Evolutionary conservation across 2,329 filamentous ascomycete genomes (phyloP), one percentile per base, ranked within the genome.

Genomic region (Ceratocystis albifundus): DNA sequence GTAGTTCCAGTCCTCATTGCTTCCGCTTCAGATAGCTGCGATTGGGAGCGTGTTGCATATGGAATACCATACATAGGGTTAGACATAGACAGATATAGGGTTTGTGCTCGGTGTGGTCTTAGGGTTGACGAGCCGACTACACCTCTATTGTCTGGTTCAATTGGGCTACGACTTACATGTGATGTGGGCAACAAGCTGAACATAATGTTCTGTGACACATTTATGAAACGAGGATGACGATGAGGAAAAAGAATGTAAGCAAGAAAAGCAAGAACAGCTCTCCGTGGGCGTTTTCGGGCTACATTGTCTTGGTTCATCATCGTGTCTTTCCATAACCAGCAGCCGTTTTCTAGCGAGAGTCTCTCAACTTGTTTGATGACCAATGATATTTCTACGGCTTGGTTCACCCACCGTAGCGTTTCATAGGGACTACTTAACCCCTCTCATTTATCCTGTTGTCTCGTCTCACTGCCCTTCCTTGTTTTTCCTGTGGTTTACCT

Each of bases 311-410:
- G 1, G 17, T 36, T 28, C 48, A 53, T 25, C 48, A 50, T 50
- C 20, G 22, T 10, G 20, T 50, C n/a, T 50, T 25, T 20, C n/a
- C n/a, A 22, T 15, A 15, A 7, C 12, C 10, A 28, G 20, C 20
- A 12, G 48, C 3, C 12, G 15, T 28, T 25, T 15, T 20, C 48
- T 15, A 28, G 20, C 22, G 3, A 15, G 22, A 53, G 48, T 22
- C 10, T 10, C 22, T 25, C 48, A 20, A 53, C 48, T 53, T 53
- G 22, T 5, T 53, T 28, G 48, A 53, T 28, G 48, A 17, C 48
- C 48, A 53, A 53, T 62, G 20, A 6, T 53, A 45, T 15, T 41
- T 46, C 10, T 62, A 41, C 46, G 61, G 61, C 57, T 61, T 61
- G 30, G 22, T 44, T 61, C 57, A 22, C 8, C 10, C 48, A 25